Percentiles rank a stretch among this genome's conserved stretches.
phyloP scores from a whole-genome alignment of 2,329 filamentous ascomycete species.

The Diaporthe aspalathi region DNA sequence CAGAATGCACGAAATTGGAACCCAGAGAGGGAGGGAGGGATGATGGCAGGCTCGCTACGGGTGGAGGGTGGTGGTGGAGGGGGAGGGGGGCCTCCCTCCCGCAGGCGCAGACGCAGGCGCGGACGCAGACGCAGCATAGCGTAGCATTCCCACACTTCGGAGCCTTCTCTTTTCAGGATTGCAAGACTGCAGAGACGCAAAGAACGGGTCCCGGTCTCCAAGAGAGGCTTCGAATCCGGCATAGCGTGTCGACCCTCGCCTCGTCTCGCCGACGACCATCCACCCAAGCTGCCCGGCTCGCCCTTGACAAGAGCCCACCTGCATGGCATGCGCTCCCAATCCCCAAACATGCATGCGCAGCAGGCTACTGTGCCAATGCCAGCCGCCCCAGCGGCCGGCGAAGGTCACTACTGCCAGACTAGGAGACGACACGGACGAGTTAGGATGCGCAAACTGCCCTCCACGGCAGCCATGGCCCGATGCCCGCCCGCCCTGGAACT shows the following conservation, averaged over 20 bases:
- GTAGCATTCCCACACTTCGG: conserved; percentile 4
- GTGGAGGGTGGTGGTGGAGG: conserved; percentile 16
- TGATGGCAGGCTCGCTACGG: neutral
- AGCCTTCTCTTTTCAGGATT: no score
- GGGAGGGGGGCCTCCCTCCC: conserved; percentile 32
- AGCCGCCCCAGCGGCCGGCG: conserved; percentile 18
- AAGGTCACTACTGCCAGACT: neutral
- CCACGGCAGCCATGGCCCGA: conserved; percentile 21
- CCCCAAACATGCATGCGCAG: neutral
- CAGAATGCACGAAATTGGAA: neutral
- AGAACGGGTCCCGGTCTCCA: neutral
- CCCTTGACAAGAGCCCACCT: conserved; percentile 2
- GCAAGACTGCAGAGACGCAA: neutral
- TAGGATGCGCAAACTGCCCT: neutral
- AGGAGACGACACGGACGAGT: neutral
- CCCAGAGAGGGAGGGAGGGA: neutral
- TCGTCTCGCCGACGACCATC: conserved; percentile 12
- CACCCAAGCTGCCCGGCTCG: neutral
- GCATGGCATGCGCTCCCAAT: neutral
- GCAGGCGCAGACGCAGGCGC: conserved; percentile 15
- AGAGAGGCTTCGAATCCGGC: conserved; percentile 22
- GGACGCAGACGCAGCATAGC: neutral
- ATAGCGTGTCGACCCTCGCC: conserved; percentile 26
- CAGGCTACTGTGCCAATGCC: conserved; percentile 11
- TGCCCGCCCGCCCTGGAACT: conserved; percentile 4